Evolutionary conservation across 106 monocot genomes (phyloP).

Genomic region (Agapanthus africanus): DNA sequence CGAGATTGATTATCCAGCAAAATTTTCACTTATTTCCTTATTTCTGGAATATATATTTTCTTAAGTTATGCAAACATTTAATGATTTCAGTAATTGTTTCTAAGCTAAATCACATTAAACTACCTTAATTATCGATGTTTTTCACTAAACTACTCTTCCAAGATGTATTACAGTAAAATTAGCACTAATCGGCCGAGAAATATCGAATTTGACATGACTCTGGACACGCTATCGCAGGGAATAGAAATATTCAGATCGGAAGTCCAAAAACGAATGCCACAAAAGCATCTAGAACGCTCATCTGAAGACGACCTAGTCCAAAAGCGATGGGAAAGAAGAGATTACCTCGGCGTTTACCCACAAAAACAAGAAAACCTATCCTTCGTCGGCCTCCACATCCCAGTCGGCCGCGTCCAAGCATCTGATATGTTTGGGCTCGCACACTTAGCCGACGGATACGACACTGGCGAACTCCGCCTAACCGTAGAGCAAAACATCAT

Average conservation of each 20-base stretch:
- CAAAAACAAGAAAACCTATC: slow-evolving; percentile 73
- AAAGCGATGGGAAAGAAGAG: slow-evolving; percentile 63
- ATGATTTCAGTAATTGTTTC: too few species aligned
- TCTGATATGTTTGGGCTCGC: slow-evolving; percentile 82
- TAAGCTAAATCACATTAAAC: too few species aligned
- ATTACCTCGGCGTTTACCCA: slow-evolving; percentile 75
- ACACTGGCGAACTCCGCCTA: slow-evolving; percentile 77
- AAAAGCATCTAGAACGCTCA: slow-evolving; percentile 37
- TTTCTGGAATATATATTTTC: too few species aligned
- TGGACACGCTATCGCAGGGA: slow-evolving; percentile 38
- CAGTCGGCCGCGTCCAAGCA: slow-evolving; percentile 76
- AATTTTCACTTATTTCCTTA: too few species aligned
- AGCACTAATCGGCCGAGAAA: too few species aligned
- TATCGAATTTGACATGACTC: too few species aligned
- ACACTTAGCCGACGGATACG: slow-evolving; percentile 65
- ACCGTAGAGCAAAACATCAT: slow-evolving; percentile 93
- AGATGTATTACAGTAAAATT: too few species aligned
- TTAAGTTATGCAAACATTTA: too few species aligned
- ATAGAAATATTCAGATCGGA: slow-evolving; percentile 79
- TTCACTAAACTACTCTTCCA: too few species aligned
- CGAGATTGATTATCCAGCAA: too few species aligned
- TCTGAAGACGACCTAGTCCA: slow-evolving; percentile 52
- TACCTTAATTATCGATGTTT: too few species aligned
- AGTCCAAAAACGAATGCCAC: slow-evolving; percentile 77
- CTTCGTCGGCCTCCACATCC: slow-evolving; percentile 75